Percentiles rank a stretch among this genome's conserved stretches.
phyloP scores from a whole-genome alignment of 2,329 filamentous ascomycete genomes.

The Microdochium trichocladiopsis region DNA sequence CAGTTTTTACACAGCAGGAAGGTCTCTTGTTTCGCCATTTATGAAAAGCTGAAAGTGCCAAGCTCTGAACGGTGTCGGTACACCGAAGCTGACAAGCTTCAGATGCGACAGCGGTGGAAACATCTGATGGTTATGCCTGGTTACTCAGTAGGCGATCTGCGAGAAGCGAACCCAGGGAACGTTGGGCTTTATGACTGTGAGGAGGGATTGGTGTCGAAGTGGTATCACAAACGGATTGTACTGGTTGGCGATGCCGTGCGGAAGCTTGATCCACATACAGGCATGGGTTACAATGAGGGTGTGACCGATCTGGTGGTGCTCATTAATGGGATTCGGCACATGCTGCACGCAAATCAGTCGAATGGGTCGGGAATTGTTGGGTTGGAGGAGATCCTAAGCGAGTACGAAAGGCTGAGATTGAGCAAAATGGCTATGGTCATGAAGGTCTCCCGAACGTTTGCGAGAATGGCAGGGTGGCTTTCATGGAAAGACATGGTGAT shows the following conservation, averaged over 20 bases:
- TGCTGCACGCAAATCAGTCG: not conserved
- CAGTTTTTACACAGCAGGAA: not conserved
- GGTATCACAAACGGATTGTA: constrained; percentile 2
- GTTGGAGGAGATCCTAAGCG: not conserved
- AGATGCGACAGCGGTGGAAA: not conserved
- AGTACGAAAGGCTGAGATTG: not conserved
- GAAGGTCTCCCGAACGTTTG: not conserved
- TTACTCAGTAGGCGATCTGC: not conserved
- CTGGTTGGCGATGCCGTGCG: constrained; percentile 4
- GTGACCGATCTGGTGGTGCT: constrained; percentile 2
- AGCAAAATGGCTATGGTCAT: not conserved
- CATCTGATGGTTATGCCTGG: not conserved
- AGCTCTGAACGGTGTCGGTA: not conserved
- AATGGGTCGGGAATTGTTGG: not conserved
- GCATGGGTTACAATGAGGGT: constrained; percentile 3
- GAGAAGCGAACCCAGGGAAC: not conserved
- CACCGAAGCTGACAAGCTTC: not conserved
- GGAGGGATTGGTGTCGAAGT: not conserved
- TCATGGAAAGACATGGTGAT: not conserved
- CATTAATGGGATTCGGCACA: not conserved
- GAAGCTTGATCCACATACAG: too few species aligned
- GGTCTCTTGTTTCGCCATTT: too few species aligned
- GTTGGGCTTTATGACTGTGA: too few species aligned
- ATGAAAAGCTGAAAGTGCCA: not conserved
- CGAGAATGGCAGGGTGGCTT: not conserved